These are phyloP conservation scores for Iris macrosiphon DNA, from an alignment of 106 monocot genomes.

Conservation along the genomic window DNA sequence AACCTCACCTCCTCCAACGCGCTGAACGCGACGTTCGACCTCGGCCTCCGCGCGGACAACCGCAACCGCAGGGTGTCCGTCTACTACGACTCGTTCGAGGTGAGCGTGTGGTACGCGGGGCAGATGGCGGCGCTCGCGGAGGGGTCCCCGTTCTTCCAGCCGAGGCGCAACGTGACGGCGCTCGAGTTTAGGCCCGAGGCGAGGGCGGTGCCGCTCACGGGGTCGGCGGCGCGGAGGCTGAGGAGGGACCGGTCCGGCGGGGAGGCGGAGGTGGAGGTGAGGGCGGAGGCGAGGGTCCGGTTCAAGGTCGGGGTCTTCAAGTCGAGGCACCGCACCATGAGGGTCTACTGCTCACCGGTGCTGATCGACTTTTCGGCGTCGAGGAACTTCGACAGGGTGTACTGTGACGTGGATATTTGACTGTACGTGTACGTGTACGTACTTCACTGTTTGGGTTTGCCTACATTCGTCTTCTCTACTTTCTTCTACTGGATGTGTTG, in stretches of 20 bases:
- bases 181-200: conserved; percentile 23
- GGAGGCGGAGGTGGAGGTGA: conserved; percentile 47
- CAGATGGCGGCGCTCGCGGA: conserved; percentile 38
- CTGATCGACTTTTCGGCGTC: conserved; percentile 32
- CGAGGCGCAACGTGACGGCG: conserved; percentile 31
- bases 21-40: conserved; percentile 62
- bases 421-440: no score
- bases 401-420: conserved; percentile 76
- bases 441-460: no score
- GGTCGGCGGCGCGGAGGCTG: conserved; percentile 20
- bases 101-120: conserved; percentile 38
- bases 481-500: no score
- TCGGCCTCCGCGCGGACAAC: conserved; percentile 50
- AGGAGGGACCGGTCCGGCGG: conserved; percentile 36
- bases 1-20: conserved; percentile 45
- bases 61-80: conserved; percentile 49
- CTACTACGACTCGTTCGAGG: conserved; percentile 59
- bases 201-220: conserved; percentile 11
- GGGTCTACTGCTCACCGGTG: conserved; percentile 55
- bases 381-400: conserved; percentile 29
- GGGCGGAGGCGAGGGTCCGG: conserved; percentile 42
- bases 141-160: conserved; percentile 53
- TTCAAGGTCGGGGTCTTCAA: conserved; percentile 53
- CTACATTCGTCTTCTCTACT: no score
- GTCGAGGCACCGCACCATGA: conserved; percentile 51